Percentiles rank a stretch among this genome's conserved stretches.
Evolutionary conservation across 2,329 filamentous ascomycete species (phyloP).

Genomic region (Lachnellula hyalina): DNA sequence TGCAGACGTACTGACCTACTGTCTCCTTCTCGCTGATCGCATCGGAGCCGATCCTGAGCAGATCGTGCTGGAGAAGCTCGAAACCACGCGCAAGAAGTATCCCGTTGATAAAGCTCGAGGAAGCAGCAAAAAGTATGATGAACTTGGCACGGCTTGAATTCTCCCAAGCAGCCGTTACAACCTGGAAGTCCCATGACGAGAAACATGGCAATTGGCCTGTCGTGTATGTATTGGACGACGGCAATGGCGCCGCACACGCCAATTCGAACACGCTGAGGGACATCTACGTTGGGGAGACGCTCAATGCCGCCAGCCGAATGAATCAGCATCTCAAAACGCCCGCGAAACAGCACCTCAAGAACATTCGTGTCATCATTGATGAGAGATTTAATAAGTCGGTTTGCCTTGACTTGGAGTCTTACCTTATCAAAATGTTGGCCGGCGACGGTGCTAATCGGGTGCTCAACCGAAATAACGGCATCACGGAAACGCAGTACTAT

Average conservation of each 20-base stretch:
- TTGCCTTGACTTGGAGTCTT: slow-evolving; percentile 14
- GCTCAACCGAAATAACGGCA: slow-evolving; percentile 13
- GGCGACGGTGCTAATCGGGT: slow-evolving; percentile 12
- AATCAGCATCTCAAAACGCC: slow-evolving; percentile 12
- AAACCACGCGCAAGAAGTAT: slow-evolving; percentile 12
- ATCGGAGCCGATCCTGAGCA: slow-evolving; percentile 12
- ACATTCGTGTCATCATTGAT: slow-evolving; percentile 12
- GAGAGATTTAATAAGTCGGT: slow-evolving; percentile 14
- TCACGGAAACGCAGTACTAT: slow-evolving; percentile 11
- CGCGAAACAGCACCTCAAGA: slow-evolving; percentile 13
- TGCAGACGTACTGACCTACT: slow-evolving; percentile 11
- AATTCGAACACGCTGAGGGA: slow-evolving; percentile 8
- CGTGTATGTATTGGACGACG: slow-evolving; percentile 10
- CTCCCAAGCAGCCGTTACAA: slow-evolving; percentile 6
- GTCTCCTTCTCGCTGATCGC: slow-evolving; percentile 9
- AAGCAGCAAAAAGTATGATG: slow-evolving; percentile 11
- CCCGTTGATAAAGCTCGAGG: slow-evolving; percentile 10
- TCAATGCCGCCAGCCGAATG: slow-evolving; percentile 8
- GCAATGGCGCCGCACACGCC: slow-evolving; percentile 1
- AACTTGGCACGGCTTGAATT: slow-evolving; percentile 7
- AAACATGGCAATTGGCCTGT: slow-evolving; percentile 12
- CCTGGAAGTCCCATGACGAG: slow-evolving; percentile 9
- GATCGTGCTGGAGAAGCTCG: slow-evolving; percentile 12
- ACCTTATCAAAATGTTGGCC: slow-evolving; percentile 14
- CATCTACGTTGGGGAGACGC: slow-evolving; percentile 13